These are phyloP conservation scores for Cryptosporidium sp. DNA, from an alignment of 169 alveolate genomes.

Conservation along the genomic window DNA sequence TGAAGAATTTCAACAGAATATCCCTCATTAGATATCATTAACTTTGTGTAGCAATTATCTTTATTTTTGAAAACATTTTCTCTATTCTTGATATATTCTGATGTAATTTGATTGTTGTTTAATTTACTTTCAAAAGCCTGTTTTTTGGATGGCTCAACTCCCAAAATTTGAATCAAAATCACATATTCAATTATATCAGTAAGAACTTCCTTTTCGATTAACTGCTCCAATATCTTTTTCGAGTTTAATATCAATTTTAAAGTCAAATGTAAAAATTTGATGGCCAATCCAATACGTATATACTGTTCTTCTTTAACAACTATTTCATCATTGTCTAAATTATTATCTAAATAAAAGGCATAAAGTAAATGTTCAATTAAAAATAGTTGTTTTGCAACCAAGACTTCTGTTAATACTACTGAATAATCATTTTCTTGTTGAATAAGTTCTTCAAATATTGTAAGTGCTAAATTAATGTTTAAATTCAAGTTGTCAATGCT, in stretches of 20 bases:
- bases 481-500: not conserved
- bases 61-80: not conserved
- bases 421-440: not conserved
- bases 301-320: not conserved
- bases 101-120: not conserved
- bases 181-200: conserved; percentile 1
- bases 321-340: not conserved
- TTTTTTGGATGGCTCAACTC: not conserved
- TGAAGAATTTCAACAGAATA: conserved; percentile 26
- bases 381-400: not conserved
- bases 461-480: not conserved
- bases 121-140: not conserved
- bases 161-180: conserved; percentile 10
- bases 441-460: not conserved
- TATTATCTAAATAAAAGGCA: not conserved
- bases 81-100: not conserved
- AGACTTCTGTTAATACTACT: not conserved
- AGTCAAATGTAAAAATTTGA: conserved; percentile 15
- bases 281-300: not conserved
- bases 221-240: not conserved
- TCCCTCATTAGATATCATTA: conserved; percentile 21
- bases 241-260: conserved; percentile 8
- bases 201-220: not conserved
- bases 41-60: conserved; percentile 9
- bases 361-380: conserved; percentile 12